Conservation (phyloP, 2,329 filamentous ascomycete genomes). For the Venturia effusa region DNA sequence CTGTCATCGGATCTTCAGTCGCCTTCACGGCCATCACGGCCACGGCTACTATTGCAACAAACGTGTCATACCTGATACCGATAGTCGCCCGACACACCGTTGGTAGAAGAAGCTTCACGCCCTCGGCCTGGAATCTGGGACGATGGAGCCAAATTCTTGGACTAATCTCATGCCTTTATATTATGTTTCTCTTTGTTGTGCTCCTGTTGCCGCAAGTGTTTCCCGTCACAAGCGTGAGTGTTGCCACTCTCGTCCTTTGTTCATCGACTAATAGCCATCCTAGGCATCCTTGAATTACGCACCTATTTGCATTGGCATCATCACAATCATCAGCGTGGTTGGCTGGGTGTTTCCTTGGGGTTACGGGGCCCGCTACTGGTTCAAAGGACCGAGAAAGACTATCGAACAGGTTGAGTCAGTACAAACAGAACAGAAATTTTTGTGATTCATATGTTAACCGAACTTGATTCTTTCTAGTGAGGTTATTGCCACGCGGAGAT, state of each 20-base stretch:
- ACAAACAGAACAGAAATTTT: background rate
- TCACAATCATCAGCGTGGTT: constrained; percentile 24
- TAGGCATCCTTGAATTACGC: constrained; percentile 29
- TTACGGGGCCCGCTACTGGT: constrained; percentile 27
- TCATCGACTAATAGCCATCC: background rate
- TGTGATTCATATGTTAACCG: background rate
- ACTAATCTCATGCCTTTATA: constrained; percentile 22
- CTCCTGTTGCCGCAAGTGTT: constrained; percentile 29
- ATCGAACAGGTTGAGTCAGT: constrained; percentile 17
- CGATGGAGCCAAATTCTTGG: constrained; percentile 19
- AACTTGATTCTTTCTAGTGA: background rate
- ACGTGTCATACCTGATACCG: constrained; percentile 29
- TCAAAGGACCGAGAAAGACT: constrained; percentile 27
- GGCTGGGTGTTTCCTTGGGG: constrained; percentile 27
- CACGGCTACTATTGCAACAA: constrained; percentile 28
- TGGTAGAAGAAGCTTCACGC: constrained; percentile 24
- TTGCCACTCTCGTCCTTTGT: background rate
- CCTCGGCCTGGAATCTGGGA: constrained; percentile 27
- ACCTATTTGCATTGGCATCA: constrained; percentile 28
- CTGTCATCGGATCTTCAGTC: constrained; percentile 27
- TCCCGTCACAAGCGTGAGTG: constrained; percentile 22
- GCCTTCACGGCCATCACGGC: constrained; percentile 30
- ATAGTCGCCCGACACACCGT: constrained; percentile 29
- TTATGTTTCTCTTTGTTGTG: constrained; percentile 26
- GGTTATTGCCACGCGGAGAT: background rate